Evolutionary conservation across 768 basidiomycete genomes (phyloP), one percentile per base, ranked within the genome.

Genomic region (Daedalea quercina): DNA sequence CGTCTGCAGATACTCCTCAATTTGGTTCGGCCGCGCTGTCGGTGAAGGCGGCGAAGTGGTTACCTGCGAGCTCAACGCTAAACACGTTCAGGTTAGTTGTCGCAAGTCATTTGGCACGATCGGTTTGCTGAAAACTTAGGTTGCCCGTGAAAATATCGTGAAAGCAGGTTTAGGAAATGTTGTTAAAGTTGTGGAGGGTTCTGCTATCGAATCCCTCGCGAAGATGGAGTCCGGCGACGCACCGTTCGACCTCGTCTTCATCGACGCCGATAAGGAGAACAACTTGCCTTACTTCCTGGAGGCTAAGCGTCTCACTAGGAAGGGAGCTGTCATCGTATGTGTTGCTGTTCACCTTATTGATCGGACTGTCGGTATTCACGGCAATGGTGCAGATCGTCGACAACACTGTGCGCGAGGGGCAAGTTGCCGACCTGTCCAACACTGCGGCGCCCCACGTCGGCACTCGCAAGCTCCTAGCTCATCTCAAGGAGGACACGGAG

Each of bases 171-270:
- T 85, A 8, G 63, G 71, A 7, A 54, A 63, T 40, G 78, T 79
- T 62, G 71, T 79, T 34, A 65, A 74, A 22, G 65, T 84, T 31
- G 69, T 80, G 35, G 64, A 77, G 25, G 83, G 81, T 0, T 70
- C 75, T 31, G 84, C 80, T 1, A 65, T 68, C 2, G 75, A 81
- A 3, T 73, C 76, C 0, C 69, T 87, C 43, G 67, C 66, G 20
- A 71, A 67, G 42, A 65, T 86, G 26, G 67, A 73, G 11, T 65
- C 81, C 7, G 73, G 73, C 11, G 37, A 40, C 44, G 64, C 67
- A 3, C 76, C 74, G 1, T 87, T 84, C 64, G 85, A 87, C 63
- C 65, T 88, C 19, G 73, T 74, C 3, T 88, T 87, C 71, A 84
- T 87, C 55, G 85, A 87, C 65, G 86, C 84, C 8, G 82, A 87